Conservation (phyloP, 2,329 filamentous ascomycete species). For the Cordyceps cicadae region DNA sequence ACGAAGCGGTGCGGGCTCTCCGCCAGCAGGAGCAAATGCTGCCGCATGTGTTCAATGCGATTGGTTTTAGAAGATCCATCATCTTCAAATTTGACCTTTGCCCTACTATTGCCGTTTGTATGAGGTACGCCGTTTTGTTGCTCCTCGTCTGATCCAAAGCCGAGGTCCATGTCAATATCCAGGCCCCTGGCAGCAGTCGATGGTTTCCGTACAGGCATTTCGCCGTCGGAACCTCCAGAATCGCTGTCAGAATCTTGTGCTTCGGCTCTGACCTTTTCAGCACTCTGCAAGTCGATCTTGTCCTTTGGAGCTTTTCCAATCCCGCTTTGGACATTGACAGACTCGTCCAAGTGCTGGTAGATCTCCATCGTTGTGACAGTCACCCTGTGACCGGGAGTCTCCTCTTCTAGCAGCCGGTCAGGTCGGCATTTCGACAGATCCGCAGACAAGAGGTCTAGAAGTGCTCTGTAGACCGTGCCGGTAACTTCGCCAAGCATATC, state of each 20-base stretch:
- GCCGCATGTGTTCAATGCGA: conserved; percentile 53
- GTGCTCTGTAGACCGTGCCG: conserved; percentile 65
- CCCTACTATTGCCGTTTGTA: conserved; percentile 29
- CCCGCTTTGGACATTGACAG: conserved; percentile 45
- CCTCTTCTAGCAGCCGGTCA: conserved; percentile 36
- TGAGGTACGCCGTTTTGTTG: conserved; percentile 29
- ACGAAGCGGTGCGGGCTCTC: conserved; percentile 63
- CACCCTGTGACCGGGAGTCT: conserved; percentile 22
- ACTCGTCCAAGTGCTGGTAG: conserved; percentile 43
- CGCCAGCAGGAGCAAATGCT: conserved; percentile 64
- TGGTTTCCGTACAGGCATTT: conserved; percentile 6
- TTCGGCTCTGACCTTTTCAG: conserved; percentile 40
- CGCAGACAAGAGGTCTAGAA: conserved; percentile 63
- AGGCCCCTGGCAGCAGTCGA: background rate
- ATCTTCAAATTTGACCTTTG: conserved; percentile 47
- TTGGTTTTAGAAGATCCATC: conserved; percentile 31
- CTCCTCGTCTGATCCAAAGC: conserved; percentile 24
- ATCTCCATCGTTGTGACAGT: conserved; percentile 47
- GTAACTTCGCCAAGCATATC: conserved; percentile 66
- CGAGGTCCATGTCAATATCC: conserved; percentile 17
- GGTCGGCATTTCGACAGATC: conserved; percentile 59
- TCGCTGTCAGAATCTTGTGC: conserved; percentile 19
- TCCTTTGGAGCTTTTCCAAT: conserved; percentile 47
- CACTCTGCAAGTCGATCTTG: conserved; percentile 37
- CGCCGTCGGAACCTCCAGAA: conserved; percentile 21